These are phyloP conservation scores for Cordyceps fumosorosea DNA, from an alignment of 2,329 filamentous ascomycete species.

Conservation along the genomic window DNA sequence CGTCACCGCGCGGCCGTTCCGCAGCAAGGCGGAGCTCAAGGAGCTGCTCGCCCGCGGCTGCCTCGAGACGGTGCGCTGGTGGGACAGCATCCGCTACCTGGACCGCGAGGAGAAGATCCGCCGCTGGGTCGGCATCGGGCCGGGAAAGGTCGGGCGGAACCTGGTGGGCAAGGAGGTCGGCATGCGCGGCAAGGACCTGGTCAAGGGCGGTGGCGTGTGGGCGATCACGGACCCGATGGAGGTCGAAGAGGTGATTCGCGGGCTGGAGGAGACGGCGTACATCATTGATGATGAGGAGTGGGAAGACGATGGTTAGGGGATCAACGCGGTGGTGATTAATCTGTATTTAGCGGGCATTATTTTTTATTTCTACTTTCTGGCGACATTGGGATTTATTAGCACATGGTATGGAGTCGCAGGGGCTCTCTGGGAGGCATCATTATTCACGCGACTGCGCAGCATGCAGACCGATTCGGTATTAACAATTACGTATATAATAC, in stretches of 20 bases:
- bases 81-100: constrained; percentile 84
- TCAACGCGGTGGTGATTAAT: not conserved
- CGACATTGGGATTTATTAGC: not conserved
- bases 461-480: not conserved
- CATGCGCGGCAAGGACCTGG: constrained; percentile 67
- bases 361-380: not conserved
- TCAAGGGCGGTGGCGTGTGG: constrained; percentile 91
- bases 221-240: constrained; percentile 76
- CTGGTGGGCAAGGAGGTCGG: constrained; percentile 93
- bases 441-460: not conserved
- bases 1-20: constrained; percentile 72
- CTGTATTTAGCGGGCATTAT: constrained; percentile 11
- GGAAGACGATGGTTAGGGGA: constrained; percentile 3
- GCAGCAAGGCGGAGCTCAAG: constrained; percentile 65
- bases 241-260: constrained; percentile 61
- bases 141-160: constrained; percentile 88
- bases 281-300: constrained; percentile 43
- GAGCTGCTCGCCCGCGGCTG: constrained; percentile 74
- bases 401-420: not conserved
- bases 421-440: not conserved
- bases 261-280: constrained; percentile 57
- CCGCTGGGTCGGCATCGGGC: constrained; percentile 86
- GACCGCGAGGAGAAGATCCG: constrained; percentile 76
- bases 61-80: constrained; percentile 91
- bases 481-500: not conserved